These are phyloP conservation scores for Colletotrichum sp. DNA, from an alignment of 2,329 filamentous ascomycete species.

Conservation along the genomic window DNA sequence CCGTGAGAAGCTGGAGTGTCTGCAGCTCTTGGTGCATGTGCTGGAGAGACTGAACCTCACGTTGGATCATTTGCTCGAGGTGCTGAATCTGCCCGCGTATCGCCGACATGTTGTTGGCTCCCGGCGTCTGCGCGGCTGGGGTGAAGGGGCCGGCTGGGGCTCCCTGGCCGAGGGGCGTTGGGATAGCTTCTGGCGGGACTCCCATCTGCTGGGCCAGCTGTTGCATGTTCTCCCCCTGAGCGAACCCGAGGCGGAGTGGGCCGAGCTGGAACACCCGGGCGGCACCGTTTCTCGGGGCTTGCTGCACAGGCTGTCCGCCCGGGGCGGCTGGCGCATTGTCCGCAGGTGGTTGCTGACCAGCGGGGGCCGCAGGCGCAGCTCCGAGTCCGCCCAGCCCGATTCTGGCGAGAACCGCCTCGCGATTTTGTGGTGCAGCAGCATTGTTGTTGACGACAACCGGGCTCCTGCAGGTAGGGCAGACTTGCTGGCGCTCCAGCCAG, in stretches of 20 bases:
- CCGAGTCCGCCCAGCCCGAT: conserved; percentile 29
- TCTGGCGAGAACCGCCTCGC: conserved; percentile 37
- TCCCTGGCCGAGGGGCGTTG: conserved; percentile 15
- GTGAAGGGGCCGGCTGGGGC: conserved; percentile 21
- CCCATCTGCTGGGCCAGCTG: conserved; percentile 72
- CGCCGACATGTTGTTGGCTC: conserved; percentile 40
- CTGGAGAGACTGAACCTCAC: conserved; percentile 69
- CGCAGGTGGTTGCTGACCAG: conserved; percentile 37
- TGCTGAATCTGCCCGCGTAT: conserved; percentile 67
- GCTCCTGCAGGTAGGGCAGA: conserved; percentile 91
- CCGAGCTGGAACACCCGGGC: conserved; percentile 75
- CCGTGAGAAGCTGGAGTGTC: conserved; percentile 69
- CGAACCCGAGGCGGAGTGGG: conserved; percentile 77
- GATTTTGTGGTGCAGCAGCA: conserved; percentile 35
- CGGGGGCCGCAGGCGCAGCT: conserved; percentile 25
- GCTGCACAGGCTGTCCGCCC: conserved; percentile 23
- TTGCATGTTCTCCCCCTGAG: conserved; percentile 71
- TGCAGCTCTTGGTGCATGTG: conserved; percentile 71
- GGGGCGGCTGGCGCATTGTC: conserved; percentile 25
- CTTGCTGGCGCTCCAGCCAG: conserved; percentile 97
- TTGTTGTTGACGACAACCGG: conserved; percentile 71
- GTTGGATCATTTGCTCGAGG: conserved; percentile 71
- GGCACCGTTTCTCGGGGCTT: conserved; percentile 36
- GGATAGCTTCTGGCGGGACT: conserved; percentile 32
- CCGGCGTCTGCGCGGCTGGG: conserved; percentile 20